A percentile compares a stretch with the other conserved stretches of the same genome.
These are phyloP conservation scores for Hypoxylon sp. DNA, from an alignment of 2,329 filamentous ascomycete species.

Conservation along the genomic window DNA sequence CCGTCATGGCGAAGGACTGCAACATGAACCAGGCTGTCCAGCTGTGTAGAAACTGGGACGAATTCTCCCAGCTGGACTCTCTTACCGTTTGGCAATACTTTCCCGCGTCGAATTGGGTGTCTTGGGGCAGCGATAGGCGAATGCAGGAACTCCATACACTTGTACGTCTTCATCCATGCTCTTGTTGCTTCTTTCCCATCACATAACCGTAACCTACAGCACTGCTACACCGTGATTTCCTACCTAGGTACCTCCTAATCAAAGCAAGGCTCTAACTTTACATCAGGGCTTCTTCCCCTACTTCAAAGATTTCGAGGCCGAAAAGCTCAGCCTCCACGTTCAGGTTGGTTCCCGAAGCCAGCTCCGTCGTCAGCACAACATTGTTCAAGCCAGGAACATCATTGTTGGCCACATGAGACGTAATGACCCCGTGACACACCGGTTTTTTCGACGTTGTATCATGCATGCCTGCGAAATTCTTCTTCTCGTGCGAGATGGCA, in stretches of 20 bases:
- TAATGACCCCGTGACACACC: constrained; percentile 52
- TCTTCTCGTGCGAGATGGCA: constrained; percentile 52
- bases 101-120: constrained; percentile 62
- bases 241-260: neutral
- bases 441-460: constrained; percentile 53
- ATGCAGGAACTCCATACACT: constrained; percentile 60
- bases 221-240: neutral
- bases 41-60: constrained; percentile 66
- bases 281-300: constrained; percentile 51
- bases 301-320: constrained; percentile 48
- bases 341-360: constrained; percentile 48
- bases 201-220: neutral
- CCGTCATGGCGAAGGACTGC: constrained; percentile 65
- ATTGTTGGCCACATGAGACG: constrained; percentile 56
- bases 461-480: constrained; percentile 51
- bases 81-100: constrained; percentile 63
- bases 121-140: constrained; percentile 58
- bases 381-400: constrained; percentile 52
- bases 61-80: constrained; percentile 64
- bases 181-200: neutral
- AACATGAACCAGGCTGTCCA: constrained; percentile 60
- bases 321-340: constrained; percentile 44
- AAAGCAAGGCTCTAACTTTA: constrained; percentile 25
- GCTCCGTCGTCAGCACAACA: constrained; percentile 45
- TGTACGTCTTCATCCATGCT: constrained; percentile 45